phyloP scores from a whole-genome alignment of 2,329 filamentous ascomycete genomes.

The Hymenoscyphus repandus region DNA sequence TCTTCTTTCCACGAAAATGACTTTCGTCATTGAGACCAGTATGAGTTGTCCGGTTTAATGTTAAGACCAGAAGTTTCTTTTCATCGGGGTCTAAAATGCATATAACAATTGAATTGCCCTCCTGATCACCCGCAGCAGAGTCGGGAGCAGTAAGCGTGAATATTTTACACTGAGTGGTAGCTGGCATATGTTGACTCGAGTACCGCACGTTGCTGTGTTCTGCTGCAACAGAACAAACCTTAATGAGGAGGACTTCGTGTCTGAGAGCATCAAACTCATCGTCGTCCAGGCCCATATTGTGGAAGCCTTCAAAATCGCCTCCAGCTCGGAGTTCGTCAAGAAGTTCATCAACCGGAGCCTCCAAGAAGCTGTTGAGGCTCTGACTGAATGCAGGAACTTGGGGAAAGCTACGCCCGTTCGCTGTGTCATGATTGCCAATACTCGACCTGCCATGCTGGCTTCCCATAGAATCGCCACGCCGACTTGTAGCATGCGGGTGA shows the following conservation, averaged over 20 bases:
- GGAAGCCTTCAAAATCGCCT: constrained; percentile 61
- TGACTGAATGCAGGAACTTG: constrained; percentile 33
- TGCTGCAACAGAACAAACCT: constrained; percentile 62
- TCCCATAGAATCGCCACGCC: constrained; percentile 63
- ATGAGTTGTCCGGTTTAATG: constrained; percentile 45
- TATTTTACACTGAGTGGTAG: constrained; percentile 52
- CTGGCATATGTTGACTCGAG: constrained; percentile 48
- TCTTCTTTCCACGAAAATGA: constrained; percentile 21
- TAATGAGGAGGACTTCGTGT: constrained; percentile 67
- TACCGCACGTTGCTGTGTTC: constrained; percentile 57
- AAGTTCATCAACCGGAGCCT: constrained; percentile 63
- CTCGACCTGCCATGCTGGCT: constrained; percentile 60
- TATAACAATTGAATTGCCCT: constrained; percentile 53
- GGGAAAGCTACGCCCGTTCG: constrained; percentile 20
- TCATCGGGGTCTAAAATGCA: constrained; percentile 67
- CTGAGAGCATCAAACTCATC: constrained; percentile 66
- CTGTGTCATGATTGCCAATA: constrained; percentile 35
- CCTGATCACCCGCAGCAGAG: constrained; percentile 47
- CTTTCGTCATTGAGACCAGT: constrained; percentile 13
- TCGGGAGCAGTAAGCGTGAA: constrained; percentile 61
- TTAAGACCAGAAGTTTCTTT: constrained; percentile 62
- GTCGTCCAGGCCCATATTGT: constrained; percentile 68
- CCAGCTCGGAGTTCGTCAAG: constrained; percentile 62
- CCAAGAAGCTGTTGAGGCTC: constrained; percentile 56
- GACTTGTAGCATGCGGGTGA: constrained; percentile 37